These are phyloP conservation scores for Botrytis cinerea DNA, from an alignment of 2,329 filamentous ascomycete genomes.

Conservation along the genomic window DNA sequence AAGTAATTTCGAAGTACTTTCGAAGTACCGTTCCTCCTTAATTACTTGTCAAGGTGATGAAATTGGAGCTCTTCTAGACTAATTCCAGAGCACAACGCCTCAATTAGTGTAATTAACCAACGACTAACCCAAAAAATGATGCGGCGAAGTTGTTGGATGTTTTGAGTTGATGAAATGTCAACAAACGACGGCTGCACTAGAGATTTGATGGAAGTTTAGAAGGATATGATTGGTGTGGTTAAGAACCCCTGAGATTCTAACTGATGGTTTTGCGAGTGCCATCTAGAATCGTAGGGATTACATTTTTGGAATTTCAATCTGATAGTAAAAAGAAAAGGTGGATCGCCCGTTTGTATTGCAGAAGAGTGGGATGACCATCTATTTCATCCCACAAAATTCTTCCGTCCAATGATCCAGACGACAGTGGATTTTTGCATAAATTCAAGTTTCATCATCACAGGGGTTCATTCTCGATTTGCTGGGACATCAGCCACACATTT, in stretches of 20 bases:
- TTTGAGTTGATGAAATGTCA: background rate
- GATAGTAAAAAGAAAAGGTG: background rate
- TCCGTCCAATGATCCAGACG: background rate
- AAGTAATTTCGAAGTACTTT: conserved; percentile 13
- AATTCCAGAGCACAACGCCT: background rate
- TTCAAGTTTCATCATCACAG: background rate
- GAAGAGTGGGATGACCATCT: too few species aligned
- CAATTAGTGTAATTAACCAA: background rate
- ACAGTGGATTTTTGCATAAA: background rate
- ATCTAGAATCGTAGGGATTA: background rate
- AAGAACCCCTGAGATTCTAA: background rate
- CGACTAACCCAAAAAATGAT: background rate
- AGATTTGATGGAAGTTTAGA: background rate
- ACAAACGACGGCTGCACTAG: background rate
- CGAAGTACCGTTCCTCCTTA: background rate
- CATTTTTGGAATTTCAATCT: background rate
- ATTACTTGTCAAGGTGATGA: background rate
- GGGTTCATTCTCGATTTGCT: background rate
- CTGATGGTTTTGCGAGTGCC: background rate
- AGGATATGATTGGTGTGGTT: background rate
- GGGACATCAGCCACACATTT: background rate
- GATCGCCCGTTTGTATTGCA: background rate
- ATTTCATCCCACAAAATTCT: background rate
- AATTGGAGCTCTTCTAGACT: background rate
- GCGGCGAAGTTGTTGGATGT: background rate